A percentile compares a stretch with the other conserved stretches of the same genome.
These are phyloP conservation scores for Scedosporium dehoogii DNA, from an alignment of 2,329 filamentous ascomycete genomes.

Conservation along the genomic window DNA sequence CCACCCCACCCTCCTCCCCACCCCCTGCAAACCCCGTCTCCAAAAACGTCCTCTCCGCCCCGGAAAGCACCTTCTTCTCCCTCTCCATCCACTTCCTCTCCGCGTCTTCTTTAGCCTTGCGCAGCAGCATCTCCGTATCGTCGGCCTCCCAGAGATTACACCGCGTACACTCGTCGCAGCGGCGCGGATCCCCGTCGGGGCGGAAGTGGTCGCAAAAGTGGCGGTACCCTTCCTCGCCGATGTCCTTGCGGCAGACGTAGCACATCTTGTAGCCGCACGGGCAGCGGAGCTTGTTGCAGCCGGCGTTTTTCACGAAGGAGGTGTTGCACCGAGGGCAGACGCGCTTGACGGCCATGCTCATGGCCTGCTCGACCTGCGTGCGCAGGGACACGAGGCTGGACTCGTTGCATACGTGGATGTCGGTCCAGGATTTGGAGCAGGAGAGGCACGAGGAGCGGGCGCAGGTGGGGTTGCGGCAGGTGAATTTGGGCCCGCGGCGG, in stretches of 20 bases:
- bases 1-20: conserved; percentile 17
- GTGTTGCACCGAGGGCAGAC: conserved; percentile 88
- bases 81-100: conserved; percentile 61
- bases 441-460: conserved; percentile 64
- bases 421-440: conserved; percentile 74
- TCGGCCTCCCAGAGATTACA: conserved; percentile 75
- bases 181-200: conserved; percentile 59
- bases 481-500: conserved; percentile 65
- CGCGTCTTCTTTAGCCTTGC: conserved; percentile 59
- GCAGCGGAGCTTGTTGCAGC: conserved; percentile 96
- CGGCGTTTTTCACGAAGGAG: conserved; percentile 83
- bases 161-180: conserved; percentile 69
- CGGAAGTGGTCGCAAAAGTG: conserved; percentile 97
- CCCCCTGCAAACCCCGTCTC: conserved; percentile 37
- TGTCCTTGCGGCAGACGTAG: conserved; percentile 81
- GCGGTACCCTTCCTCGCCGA: conserved; percentile 66
- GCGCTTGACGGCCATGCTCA: conserved; percentile 88
- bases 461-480: conserved; percentile 63
- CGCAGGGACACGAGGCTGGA: conserved; percentile 72
- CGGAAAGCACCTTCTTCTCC: conserved; percentile 47
- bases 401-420: conserved; percentile 86
- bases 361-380: conserved; percentile 83
- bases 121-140: conserved; percentile 58
- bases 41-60: conserved; percentile 32
- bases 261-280: conserved; percentile 97